Base-by-base conservation (phyloP, 306 rosid species). In the Nissolia schottii region DNA sequence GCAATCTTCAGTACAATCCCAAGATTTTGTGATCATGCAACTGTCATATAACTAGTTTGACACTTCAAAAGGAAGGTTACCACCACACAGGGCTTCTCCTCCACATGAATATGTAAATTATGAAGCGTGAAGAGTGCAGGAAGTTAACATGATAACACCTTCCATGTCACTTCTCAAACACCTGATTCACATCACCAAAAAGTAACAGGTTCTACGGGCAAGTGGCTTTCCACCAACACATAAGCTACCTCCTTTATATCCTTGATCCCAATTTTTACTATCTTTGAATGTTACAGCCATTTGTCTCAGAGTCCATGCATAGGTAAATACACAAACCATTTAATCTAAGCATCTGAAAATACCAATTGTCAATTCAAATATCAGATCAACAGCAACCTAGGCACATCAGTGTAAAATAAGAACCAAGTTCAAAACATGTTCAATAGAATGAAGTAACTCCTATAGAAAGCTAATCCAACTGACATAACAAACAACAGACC, bases 11-110 rank as follows among this genome's bases (percentile, higher is more conserved):
- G 29, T 60, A 73, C 78, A 75, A 80, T 66, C 84, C 83, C 73
- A 68, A 78, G 59, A 32, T 20, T 56, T 66, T 64, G 79, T 77
- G 84, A 71, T 71, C 67, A 73, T 79, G 84, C 73, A 86, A 84
- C 87, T 46, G 54, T 81, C 82, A 82, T 67, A 75, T 53, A 67
- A 73, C 23, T 78, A 84, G 55, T n/a, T 78, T 71, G 82, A 74
- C 66, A 82, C 79, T 82, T 81, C 84, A 76, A 79, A 76, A 74
- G 62, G 67, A 78, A 77, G 68, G 72, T 63, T 80, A 72, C 80
- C 96, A 79, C 84, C 84, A 65, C 59, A 68, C 48, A 59, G 63
- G 86, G 90, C 65, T 82, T 66, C 71, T 77, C 86, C 77, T 81
- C 87, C 80, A 67, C 63, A 61, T 71, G 46, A 8, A 74, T 53